Base-by-base conservation (phyloP, 179 eudicot genomes). In the Amaranthus tricolor region DNA sequence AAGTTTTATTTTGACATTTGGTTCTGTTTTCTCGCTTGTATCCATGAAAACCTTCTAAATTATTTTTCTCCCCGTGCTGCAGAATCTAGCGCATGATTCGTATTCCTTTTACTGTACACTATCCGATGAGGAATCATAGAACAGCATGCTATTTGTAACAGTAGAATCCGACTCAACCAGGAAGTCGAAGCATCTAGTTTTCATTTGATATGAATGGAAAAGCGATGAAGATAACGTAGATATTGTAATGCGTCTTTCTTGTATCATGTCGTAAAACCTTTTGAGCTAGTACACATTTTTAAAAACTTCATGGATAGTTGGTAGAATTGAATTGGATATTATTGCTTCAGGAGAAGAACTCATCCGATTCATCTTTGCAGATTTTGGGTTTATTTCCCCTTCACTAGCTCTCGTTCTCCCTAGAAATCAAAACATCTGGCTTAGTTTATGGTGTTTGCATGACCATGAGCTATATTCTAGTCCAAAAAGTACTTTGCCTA, bases 51-150 rank as follows among this genome's bases (percentile, higher is more conserved):
- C 47, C 16, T 66, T 71, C 55, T 80, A 47, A 72, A 31, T 14
- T 59, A 31, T 2, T 63, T 69, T 71, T 72, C 48, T 66, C 13
- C 78, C 50, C 49, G 53, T 73, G 78, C 66, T 85, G 90, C 97
- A 93, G 98, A 85, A 91, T 51, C 90, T 91, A 62, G 98, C 98
- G 67, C 98, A 93, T 82, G 98, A 93, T 84, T 82, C 97, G 3
- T 89, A 88, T 79, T 89, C 98, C 51, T 83, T 82, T 71, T 75
- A 85, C 63, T 87, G 84, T 66, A 72, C 82, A 21, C 76, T 76
- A 57, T 65, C 70, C 76, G 74, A 68, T 6, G 81, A 81, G 62
- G 68, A 80, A 56, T 82, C 62, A 51, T 48, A 21, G 44, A 31
- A 10, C 40, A 77, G 56, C 55, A 62, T 17, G 40, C 49, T 13